Evolutionary conservation across 768 basidiomycete species (phyloP).

Genomic region (Gymnopilus dilepis): DNA sequence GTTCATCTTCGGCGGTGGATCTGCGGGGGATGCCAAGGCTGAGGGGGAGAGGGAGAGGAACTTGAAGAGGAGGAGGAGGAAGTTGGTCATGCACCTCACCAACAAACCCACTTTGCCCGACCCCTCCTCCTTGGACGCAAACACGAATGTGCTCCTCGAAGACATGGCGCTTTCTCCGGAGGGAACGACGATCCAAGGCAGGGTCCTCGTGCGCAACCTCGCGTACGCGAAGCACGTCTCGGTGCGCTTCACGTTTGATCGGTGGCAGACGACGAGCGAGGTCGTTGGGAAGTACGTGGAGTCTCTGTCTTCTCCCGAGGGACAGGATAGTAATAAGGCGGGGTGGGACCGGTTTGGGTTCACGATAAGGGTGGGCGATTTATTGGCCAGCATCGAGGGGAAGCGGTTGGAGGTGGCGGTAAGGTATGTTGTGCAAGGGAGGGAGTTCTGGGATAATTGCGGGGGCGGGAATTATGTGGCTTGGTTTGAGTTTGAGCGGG

Average conservation of each 20-base stretch:
- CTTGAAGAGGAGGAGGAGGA: constrained; percentile 34
- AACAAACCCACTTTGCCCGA: constrained; percentile 64
- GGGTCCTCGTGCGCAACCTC: constrained; percentile 81
- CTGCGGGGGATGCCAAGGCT: background rate
- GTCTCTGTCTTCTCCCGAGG: too few species aligned
- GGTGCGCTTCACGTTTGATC: constrained; percentile 91
- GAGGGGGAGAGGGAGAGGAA: constrained; percentile 29
- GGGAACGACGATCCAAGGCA: constrained; percentile 66
- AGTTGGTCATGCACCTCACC: constrained; percentile 63
- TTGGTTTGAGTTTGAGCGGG: constrained; percentile 53
- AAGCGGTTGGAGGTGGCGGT: constrained; percentile 84
- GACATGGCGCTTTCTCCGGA: constrained; percentile 56
- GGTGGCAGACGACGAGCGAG: constrained; percentile 96
- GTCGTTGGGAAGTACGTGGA: constrained; percentile 75
- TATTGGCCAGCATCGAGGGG: constrained; percentile 77
- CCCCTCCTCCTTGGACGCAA: too few species aligned
- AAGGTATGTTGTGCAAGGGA: constrained; percentile 68
- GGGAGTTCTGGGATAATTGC: constrained; percentile 96
- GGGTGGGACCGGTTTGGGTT: constrained; percentile 79
- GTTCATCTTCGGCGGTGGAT: constrained; percentile 58
- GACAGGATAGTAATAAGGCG: too few species aligned
- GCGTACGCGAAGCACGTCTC: constrained; percentile 88
- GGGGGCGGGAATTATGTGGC: constrained; percentile 77
- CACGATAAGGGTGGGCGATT: constrained; percentile 75
- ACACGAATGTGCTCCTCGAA: constrained; percentile 59